Evolutionary conservation across 495 filamentous ascomycete genomes (phyloP), one percentile per base, ranked within the genome.

Genomic region (Talaromyces proteolyticus): DNA sequence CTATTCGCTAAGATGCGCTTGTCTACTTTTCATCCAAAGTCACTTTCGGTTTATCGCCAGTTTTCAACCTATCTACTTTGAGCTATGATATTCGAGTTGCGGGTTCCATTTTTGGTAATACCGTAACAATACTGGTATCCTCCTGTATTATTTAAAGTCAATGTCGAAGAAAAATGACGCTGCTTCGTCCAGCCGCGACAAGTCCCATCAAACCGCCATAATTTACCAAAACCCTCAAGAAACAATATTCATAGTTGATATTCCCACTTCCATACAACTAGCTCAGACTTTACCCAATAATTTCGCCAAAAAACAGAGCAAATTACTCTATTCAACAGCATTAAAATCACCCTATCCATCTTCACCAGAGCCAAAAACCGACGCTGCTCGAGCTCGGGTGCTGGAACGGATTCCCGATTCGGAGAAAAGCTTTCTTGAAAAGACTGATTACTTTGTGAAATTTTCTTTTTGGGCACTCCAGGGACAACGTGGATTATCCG

Each of bases 171-270:
- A n/a, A n/a, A n/a, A n/a, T n/a, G n/a, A n/a, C n/a, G n/a, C n/a
- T n/a, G n/a, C n/a, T n/a, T n/a, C n/a, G n/a, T n/a, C n/a, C n/a
- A n/a, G n/a, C n/a, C n/a, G n/a, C n/a, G n/a, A n/a, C n/a, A n/a
- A n/a, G n/a, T n/a, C n/a, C n/a, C n/a, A n/a, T n/a, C n/a, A n/a
- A n/a, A n/a, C n/a, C n/a, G n/a, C 65, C 19, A 68, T 82, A n/a
- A 68, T 87, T 20, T 82, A 77, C 60, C 66, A 77, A 46, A 78
- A 77, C 51, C 24, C 46, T n/a, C 48, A 59, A 2, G 44, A 60
- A 3, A 72, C 70, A 4, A 52, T 76, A 20, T 75, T 77, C 24
- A 64, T 88, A 12, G 52, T 88, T 34, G 84, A 88, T 55, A 80
- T 85, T 22, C 84, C 85, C 14, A 54, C 53, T 17, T 87, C 84